Percentiles rank a stretch among this genome's conserved stretches.
Evolutionary conservation across 106 monocot species (phyloP).

Genomic region (Allium cepa): DNA sequence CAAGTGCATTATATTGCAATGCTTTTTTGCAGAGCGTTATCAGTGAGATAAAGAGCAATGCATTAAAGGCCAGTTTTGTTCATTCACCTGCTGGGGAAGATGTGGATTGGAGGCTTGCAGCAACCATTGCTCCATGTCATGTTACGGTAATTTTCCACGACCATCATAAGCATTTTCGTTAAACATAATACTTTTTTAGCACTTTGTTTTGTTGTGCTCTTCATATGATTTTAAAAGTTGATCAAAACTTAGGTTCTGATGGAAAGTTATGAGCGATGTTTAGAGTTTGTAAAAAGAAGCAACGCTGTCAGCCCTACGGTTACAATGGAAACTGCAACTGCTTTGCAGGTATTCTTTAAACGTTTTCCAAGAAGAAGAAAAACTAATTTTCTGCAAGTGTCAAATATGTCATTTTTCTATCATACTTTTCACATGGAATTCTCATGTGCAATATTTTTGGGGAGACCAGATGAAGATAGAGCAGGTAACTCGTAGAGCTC

Average conservation of each 20-base stretch:
- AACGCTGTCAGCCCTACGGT: slow-evolving; percentile 91
- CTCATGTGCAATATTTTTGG: background rate
- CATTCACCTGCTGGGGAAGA: slow-evolving; percentile 62
- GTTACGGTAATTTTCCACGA: slow-evolving; percentile 46
- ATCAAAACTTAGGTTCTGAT: slow-evolving; percentile 45
- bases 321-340: slow-evolving; percentile 86
- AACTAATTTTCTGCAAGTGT: too few species aligned
- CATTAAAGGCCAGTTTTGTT: slow-evolving; percentile 79
- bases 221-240: background rate
- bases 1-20: too few species aligned
- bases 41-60: slow-evolving; percentile 78
- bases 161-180: background rate
- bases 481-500: slow-evolving; percentile 86
- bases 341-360: slow-evolving; percentile 63
- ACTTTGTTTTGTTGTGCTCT: background rate
- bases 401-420: too few species aligned
- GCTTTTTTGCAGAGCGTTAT: slow-evolving; percentile 58
- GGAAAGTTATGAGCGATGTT: slow-evolving; percentile 79
- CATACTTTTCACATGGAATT: background rate
- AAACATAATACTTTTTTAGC: background rate
- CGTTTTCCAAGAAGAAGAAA: too few species aligned
- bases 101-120: slow-evolving; percentile 85
- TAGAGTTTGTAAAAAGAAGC: slow-evolving; percentile 87
- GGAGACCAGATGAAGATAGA: slow-evolving; percentile 79
- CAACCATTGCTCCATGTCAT: slow-evolving; percentile 96